These are phyloP conservation scores for Backusella parvicylindrica DNA, from an alignment of 192 early-diverging fungal genomes.

Conservation along the genomic window DNA sequence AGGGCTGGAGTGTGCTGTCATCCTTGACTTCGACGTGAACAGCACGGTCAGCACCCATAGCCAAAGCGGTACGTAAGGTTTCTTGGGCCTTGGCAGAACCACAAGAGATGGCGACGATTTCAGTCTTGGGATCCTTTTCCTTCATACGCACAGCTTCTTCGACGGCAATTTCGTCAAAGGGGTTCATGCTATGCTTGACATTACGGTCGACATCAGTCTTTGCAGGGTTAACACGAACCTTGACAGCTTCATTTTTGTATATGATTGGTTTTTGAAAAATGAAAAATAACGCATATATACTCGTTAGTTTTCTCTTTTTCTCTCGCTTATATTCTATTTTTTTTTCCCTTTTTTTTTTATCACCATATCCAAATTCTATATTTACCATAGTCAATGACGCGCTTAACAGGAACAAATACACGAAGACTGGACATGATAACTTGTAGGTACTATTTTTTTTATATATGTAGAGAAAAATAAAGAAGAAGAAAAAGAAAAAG, in stretches of 20 bases:
- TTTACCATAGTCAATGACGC: slow-evolving; percentile 90
- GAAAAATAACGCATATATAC: background rate
- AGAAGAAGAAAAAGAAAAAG: background rate
- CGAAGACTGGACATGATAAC: slow-evolving; percentile 45
- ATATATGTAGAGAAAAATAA: background rate
- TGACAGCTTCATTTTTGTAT: slow-evolving; percentile 61
- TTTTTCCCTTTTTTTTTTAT: background rate
- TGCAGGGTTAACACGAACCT: slow-evolving; percentile 90
- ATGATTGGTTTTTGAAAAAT: background rate
- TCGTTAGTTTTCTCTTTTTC: background rate
- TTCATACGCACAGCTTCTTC: slow-evolving; percentile 94
- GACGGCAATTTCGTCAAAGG: slow-evolving; percentile 99
- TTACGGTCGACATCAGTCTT: slow-evolving; percentile 89
- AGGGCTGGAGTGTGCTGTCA: slow-evolving; percentile 72
- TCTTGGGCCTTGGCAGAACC: slow-evolving; percentile 89
- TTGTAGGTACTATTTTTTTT: background rate
- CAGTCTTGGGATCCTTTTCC: slow-evolving; percentile 67
- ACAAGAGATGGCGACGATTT: slow-evolving; percentile 87
- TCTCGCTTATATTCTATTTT: background rate
- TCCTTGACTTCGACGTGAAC: slow-evolving; percentile 88
- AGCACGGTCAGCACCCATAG: slow-evolving; percentile 96
- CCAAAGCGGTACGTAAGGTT: slow-evolving; percentile 91
- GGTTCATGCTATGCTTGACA: slow-evolving; percentile 99
- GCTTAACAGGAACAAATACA: slow-evolving; percentile 91
- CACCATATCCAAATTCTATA: background rate